Evolutionary conservation across 1,284 basidiomycete genomes (phyloP).

Genomic region (Cryptococcus wingfieldii): DNA sequence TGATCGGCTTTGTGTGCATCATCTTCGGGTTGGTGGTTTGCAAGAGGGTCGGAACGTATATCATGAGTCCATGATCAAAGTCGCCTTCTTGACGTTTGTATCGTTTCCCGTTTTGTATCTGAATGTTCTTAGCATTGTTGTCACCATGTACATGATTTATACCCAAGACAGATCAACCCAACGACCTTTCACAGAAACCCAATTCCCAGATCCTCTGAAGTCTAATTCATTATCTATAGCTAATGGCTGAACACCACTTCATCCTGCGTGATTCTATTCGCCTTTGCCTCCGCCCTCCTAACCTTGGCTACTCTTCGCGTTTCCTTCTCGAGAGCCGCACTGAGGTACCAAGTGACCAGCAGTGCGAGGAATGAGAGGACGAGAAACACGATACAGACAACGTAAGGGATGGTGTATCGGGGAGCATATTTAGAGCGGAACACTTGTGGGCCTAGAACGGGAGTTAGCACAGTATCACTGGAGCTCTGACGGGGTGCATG

Average conservation of each 20-base stretch:
- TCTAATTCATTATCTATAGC: too few relatives aligned
- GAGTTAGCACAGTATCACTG: conserved; percentile 9
- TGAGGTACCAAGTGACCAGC: conserved; percentile 8
- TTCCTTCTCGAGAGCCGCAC: conserved; percentile 8
- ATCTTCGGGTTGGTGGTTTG: neutral
- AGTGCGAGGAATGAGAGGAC: conserved; percentile 1
- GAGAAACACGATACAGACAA: conserved; percentile 11
- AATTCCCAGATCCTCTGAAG: too few relatives aligned
- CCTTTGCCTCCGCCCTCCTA: conserved; percentile 8
- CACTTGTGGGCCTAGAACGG: neutral
- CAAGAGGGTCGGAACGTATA: neutral
- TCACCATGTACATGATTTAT: too few relatives aligned
- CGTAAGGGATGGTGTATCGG: conserved; percentile 11
- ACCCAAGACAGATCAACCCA: too few relatives aligned
- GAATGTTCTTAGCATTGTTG: too few relatives aligned
- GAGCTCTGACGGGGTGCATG: conserved; percentile 12
- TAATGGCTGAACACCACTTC: neutral
- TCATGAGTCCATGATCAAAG: neutral
- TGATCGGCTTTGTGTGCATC: neutral
- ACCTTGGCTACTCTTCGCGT: conserved; percentile 11
- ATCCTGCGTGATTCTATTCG: conserved; percentile 3
- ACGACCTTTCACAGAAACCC: too few relatives aligned
- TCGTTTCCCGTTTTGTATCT: too few relatives aligned
- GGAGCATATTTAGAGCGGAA: conserved; percentile 1
- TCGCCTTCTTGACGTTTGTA: neutral